phyloP scores from a whole-genome alignment of 2,329 filamentous ascomycete species.

The Colletotrichum sansevieriae region DNA sequence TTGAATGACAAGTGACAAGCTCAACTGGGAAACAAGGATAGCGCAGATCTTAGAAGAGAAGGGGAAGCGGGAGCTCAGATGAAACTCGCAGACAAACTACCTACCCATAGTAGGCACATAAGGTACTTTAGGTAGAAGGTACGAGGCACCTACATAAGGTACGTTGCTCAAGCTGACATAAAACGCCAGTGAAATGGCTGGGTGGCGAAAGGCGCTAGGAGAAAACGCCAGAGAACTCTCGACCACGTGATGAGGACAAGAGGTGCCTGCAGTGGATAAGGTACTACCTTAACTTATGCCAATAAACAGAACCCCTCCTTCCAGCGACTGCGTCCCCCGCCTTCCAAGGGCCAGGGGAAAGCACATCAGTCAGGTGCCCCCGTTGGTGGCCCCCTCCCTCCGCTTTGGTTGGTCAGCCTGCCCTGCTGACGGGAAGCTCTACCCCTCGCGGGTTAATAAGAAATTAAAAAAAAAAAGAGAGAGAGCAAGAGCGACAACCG shows the following conservation, averaged over 20 bases:
- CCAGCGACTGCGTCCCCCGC: conserved; percentile 29
- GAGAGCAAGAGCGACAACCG: conserved; percentile 9
- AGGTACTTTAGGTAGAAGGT: too few species aligned
- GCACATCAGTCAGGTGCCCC: conserved; percentile 9
- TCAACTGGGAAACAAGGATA: background rate
- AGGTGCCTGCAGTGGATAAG: too few species aligned
- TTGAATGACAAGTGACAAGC: conserved; percentile 21
- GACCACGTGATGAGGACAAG: too few species aligned
- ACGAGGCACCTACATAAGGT: too few species aligned
- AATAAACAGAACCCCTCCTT: conserved; percentile 20
- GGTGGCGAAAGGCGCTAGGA: too few species aligned
- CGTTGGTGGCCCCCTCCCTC: background rate
- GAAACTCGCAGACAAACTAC: background rate
- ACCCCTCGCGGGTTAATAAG: background rate
- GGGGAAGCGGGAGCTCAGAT: background rate
- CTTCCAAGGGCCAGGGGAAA: conserved; percentile 5
- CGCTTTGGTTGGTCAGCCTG: conserved; percentile 16
- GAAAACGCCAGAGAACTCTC: too few species aligned
- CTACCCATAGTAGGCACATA: too few species aligned
- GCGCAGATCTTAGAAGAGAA: too few species aligned
- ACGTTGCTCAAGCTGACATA: too few species aligned
- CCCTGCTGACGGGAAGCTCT: conserved; percentile 6
- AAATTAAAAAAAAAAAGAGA: background rate
- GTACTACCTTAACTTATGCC: background rate
- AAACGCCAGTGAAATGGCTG: too few species aligned